Conservation (phyloP, 1,284 basidiomycete species). For the Taiwanofungus camphoratus region DNA sequence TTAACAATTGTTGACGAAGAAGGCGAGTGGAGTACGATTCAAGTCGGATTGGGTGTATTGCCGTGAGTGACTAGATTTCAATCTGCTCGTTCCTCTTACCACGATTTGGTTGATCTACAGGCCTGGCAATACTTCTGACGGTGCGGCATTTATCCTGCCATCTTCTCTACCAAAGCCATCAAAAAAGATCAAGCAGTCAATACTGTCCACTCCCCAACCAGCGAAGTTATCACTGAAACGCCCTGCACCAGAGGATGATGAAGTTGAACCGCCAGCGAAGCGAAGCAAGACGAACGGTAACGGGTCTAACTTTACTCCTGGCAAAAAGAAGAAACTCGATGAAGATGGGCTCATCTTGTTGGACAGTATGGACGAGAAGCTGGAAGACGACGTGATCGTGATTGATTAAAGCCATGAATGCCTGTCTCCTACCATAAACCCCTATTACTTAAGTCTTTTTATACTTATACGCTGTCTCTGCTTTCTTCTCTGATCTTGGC, state of each 20-base stretch:
- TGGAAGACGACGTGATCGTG: constrained; percentile 49
- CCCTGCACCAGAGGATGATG: constrained; percentile 47
- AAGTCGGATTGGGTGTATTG: constrained; percentile 63
- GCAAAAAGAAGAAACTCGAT: constrained; percentile 58
- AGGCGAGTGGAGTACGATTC: constrained; percentile 67
- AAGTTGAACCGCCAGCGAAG: constrained; percentile 51
- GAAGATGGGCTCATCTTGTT: constrained; percentile 68
- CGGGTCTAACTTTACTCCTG: constrained; percentile 39
- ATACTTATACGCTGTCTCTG: constrained; percentile 6
- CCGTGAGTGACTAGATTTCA: constrained; percentile 58
- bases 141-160: constrained; percentile 53
- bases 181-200: constrained; percentile 37
- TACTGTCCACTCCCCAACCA: constrained; percentile 34
- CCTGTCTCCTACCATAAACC: neutral
- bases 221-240: constrained; percentile 47
- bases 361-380: constrained; percentile 48
- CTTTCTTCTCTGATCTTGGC: too few species aligned
- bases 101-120: constrained; percentile 25
- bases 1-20: constrained; percentile 87
- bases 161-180: constrained; percentile 52
- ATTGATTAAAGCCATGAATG: constrained; percentile 18
- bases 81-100: constrained; percentile 13
- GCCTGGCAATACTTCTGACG: constrained; percentile 45
- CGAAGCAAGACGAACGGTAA: constrained; percentile 30
- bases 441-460: neutral